phyloP scores from a whole-genome alignment of 306 rosid genomes.

The Boehmeria nivea region DNA sequence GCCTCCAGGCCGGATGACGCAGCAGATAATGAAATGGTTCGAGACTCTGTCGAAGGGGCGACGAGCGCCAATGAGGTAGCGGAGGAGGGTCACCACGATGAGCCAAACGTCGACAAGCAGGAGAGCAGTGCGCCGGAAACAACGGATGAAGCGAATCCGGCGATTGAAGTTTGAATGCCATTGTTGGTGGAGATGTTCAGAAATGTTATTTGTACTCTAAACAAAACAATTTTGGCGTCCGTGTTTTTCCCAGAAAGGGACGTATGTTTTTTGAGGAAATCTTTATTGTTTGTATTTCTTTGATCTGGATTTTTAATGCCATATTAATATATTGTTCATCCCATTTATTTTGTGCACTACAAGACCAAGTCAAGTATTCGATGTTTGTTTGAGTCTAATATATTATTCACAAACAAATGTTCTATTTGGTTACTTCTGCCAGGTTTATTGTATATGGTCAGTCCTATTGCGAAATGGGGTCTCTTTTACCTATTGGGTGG shows the following conservation, averaged over 20 bases:
- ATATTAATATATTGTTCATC: background rate
- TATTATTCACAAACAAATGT: too few species aligned
- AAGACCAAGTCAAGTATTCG: too few species aligned
- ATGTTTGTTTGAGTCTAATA: too few species aligned
- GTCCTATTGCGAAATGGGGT: too few species aligned
- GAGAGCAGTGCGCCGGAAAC: conserved; percentile 22
- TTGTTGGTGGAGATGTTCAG: background rate
- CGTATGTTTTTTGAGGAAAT: conserved; percentile 3
- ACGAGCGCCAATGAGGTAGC: conserved; percentile 9
- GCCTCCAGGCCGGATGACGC: conserved; percentile 9
- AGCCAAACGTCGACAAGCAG: conserved; percentile 23
- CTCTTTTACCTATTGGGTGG: too few species aligned
- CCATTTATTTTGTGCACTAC: too few species aligned
- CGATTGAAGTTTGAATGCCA: too few species aligned
- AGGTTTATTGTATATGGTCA: too few species aligned
- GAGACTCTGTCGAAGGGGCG: conserved; percentile 11
- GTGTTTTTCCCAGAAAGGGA: background rate
- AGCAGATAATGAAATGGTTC: conserved; percentile 12
- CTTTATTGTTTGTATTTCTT: background rate
- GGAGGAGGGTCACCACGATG: conserved; percentile 21
- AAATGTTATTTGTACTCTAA: background rate
- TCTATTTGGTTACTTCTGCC: too few species aligned
- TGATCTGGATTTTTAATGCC: background rate
- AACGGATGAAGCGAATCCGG: conserved; percentile 5
- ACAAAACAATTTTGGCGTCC: background rate